Evolutionary conservation across 257 asterid species (phyloP), one percentile per base, ranked within the genome.

Genomic region (Nicotiana benthamiana): DNA sequence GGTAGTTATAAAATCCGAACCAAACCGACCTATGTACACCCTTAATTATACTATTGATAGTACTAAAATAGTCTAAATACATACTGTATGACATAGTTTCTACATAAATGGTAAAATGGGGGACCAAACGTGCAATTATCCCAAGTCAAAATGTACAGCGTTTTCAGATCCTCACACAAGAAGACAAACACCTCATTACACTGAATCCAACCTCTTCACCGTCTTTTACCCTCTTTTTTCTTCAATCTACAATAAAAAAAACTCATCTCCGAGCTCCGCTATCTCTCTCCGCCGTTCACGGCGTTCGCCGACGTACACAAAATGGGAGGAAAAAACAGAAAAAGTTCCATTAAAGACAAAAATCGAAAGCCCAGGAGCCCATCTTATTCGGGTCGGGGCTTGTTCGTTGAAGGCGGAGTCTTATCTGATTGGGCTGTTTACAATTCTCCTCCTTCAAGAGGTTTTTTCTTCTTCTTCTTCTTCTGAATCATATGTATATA

Each of bases 341-440:
- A 87, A 80, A 87, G 76, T 43, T 61, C 82, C 83, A 90, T 64
- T 72, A 91, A 90, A 88, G 61, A 90, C 3, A 92, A 81, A 75
- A 82, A 85, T 81, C 87, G 92, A 9, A 82, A 85, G 74, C 78
- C 85, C 17, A 86, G 85, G 46, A 54, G 82, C 12, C 32, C 83
- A 43, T 77, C 91, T 66, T 80, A 90, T 67, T 83, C 90, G 77
- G 84, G 74, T 70, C 93, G 83, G 64, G 89, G 87, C 34, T 89
- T 89, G 80, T 95, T 93, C 77, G 93, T 93, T 9, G 94, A 88
- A 80, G 99, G 99, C 20, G 97, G 99, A 52, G 60, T 87, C 32
- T 82, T 95, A 60, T 86, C 93, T n/a, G 94, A 95, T 85, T 93
- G 97, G 97, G 77, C 90, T n/a, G 81, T 84, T 70, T 76, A 78